A percentile compares a stretch with the other conserved stretches of the same genome.
phyloP scores from a whole-genome alignment of 108 stramenopile genomes.

The Parmales sp. region DNA sequence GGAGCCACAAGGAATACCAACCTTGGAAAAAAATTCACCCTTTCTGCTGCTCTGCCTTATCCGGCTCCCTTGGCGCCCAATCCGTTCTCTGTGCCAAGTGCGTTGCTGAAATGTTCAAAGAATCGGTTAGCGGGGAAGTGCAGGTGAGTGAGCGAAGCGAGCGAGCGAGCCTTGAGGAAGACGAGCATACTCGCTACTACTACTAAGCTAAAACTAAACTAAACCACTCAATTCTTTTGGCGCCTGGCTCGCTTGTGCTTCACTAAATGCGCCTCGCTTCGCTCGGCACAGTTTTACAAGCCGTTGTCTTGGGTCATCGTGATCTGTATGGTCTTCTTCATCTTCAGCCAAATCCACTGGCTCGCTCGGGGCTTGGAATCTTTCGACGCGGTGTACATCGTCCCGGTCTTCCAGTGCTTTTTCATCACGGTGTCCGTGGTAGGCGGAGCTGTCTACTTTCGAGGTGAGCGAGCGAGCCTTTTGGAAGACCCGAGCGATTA shows the following conservation, averaged over 20 bases:
- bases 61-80: slow-evolving; percentile 16
- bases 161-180: not conserved
- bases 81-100: slow-evolving; percentile 21
- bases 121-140: not conserved
- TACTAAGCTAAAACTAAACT: too few relatives aligned
- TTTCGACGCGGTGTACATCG: slow-evolving; percentile 19
- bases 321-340: slow-evolving; percentile 13
- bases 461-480: too few relatives aligned
- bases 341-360: slow-evolving; percentile 18
- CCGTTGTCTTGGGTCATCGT: slow-evolving; percentile 14
- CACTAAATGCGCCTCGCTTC: not conserved
- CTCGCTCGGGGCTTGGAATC: slow-evolving; percentile 13
- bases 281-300: slow-evolving; percentile 12
- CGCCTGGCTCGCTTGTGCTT: too few relatives aligned
- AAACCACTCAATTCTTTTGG: too few relatives aligned
- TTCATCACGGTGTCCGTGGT: slow-evolving; percentile 17
- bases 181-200: too few relatives aligned
- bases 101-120: slow-evolving; percentile 21
- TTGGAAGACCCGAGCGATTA: too few relatives aligned
- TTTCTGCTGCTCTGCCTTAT: slow-evolving; percentile 11
- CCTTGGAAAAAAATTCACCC: slow-evolving; percentile 8
- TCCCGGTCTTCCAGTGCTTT: slow-evolving; percentile 21
- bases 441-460: slow-evolving; percentile 17
- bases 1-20: slow-evolving; percentile 1
- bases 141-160: not conserved